Percentiles rank a stretch among this genome's conserved stretches.
phyloP scores from a whole-genome alignment of 2,329 filamentous ascomycete genomes.

The Fusarium luffae region DNA sequence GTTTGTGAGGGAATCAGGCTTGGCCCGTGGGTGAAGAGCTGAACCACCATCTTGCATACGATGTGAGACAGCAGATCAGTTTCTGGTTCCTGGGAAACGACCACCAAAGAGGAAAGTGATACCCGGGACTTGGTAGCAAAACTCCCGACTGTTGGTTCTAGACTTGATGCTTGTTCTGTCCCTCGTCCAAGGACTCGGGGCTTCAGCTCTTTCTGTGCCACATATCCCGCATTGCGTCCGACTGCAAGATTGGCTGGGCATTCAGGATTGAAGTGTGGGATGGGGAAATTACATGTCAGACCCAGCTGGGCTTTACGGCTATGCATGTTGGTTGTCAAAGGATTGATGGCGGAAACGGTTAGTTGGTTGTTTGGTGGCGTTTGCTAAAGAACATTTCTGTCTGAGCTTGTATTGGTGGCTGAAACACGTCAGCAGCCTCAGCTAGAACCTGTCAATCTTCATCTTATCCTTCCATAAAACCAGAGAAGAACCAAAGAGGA shows the following conservation, averaged over 20 bases:
- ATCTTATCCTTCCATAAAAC: too few species aligned
- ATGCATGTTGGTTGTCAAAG: slow-evolving; percentile 1
- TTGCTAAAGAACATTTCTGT: background rate
- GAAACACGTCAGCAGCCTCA: slow-evolving; percentile 11
- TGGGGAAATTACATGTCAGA: background rate
- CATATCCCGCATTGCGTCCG: background rate
- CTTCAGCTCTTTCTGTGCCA: slow-evolving; percentile 16
- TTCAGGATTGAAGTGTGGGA: background rate
- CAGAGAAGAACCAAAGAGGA: too few species aligned
- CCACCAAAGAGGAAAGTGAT: slow-evolving; percentile 17
- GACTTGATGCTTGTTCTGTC: slow-evolving; percentile 5
- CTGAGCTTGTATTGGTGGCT: slow-evolving; percentile 11
- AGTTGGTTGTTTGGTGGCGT: background rate
- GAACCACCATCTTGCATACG: slow-evolving; percentile 17
- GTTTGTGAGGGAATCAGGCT: slow-evolving; percentile 7
- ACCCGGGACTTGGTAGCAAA: background rate
- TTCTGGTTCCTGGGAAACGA: slow-evolving; percentile 16
- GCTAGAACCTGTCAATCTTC: background rate
- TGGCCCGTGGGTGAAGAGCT: slow-evolving; percentile 22
- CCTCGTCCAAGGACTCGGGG: slow-evolving; percentile 7
- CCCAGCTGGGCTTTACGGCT: background rate
- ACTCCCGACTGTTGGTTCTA: slow-evolving; percentile 1
- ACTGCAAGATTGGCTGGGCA: background rate
- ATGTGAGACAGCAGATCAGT: background rate
- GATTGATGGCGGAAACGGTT: slow-evolving; percentile 9